Base-by-base conservation (phyloP, 2,329 filamentous ascomycete genomes). In the Coniochaeta ligniaria region DNA sequence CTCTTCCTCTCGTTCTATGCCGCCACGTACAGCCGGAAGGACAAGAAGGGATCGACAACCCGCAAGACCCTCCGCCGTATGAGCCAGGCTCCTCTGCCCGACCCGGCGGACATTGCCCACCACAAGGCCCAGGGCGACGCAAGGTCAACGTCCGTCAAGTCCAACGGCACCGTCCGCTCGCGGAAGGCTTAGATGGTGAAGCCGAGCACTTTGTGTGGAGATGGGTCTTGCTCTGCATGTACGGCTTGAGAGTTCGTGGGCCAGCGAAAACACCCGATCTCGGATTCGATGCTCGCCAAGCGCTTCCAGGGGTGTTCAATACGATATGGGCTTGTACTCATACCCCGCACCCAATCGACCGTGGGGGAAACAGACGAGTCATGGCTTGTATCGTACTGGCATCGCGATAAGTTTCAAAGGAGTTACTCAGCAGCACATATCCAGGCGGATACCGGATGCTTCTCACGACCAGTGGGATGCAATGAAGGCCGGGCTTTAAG, bases 1-100 rank as follows among this genome's bases (percentile, higher is more conserved):
- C 90, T 99, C 67, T 99, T 99, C 87, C 96, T 99, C 79, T 94
- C 90, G 58, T 99, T 99, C 88, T 99, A 98, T 84, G 84, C 96
- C 68, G 92, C 92, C 66, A 99, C 94, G 63, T 99, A 99, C 82
- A 57, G 35, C 31, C 90, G 89, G 81, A 93, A 92, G 82, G 87
- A 89, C 64, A 85, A 86, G 75, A 94, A 92, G 82, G 85, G 83
- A 63, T 82, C 83, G 70, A 92, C 88, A 69, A 90, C 91, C 70
- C 93, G 91, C 76, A 95, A 94, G 82, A 83, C 83, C 43, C 81
- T 88, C 64, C 83, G 85, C 63, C 82, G 83, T 67, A 87, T 87
- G 83, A 83, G 81, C 68, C 83, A 86, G 74, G 83, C 84, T 59
- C 83, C 83, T 66, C 80, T 95, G 58, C 90, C 94, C 68, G 92